Evolutionary conservation across 1,284 basidiomycete genomes (phyloP).

Genomic region (Melampsora americana): DNA sequence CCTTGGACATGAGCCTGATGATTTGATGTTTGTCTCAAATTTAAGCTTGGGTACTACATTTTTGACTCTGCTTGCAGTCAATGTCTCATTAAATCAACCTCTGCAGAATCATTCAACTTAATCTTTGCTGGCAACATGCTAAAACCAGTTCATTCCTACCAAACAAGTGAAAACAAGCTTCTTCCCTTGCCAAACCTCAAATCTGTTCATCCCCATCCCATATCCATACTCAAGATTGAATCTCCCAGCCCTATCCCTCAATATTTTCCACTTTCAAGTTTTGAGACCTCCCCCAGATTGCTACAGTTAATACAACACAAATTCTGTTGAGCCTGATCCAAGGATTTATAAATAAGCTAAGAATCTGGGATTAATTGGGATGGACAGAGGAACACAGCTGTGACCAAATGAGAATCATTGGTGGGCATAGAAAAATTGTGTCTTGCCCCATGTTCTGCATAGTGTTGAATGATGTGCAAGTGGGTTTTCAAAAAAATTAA

Average conservation of each 20-base stretch:
- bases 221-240: too few relatives aligned
- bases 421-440: neutral
- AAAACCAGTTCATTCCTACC: too few relatives aligned
- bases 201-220: too few relatives aligned
- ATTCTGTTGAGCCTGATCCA: neutral
- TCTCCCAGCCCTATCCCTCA: too few relatives aligned
- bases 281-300: too few relatives aligned
- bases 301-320: neutral
- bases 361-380: neutral
- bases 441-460: neutral
- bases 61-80: neutral
- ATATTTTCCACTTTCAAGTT: too few relatives aligned
- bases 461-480: slow-evolving; percentile 8
- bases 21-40: neutral
- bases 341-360: slow-evolving; percentile 1
- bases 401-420: neutral
- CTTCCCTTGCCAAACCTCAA: neutral
- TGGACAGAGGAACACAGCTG: neutral
- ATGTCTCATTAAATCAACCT: neutral
- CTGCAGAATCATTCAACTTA: neutral
- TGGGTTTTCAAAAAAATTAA: slow-evolving; percentile 26
- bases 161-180: neutral
- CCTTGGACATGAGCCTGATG: neutral
- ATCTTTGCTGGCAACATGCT: neutral
- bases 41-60: neutral